Evolutionary conservation across 2,329 filamentous ascomycete genomes (phyloP).

Genomic region (Pleomassaria siparia): DNA sequence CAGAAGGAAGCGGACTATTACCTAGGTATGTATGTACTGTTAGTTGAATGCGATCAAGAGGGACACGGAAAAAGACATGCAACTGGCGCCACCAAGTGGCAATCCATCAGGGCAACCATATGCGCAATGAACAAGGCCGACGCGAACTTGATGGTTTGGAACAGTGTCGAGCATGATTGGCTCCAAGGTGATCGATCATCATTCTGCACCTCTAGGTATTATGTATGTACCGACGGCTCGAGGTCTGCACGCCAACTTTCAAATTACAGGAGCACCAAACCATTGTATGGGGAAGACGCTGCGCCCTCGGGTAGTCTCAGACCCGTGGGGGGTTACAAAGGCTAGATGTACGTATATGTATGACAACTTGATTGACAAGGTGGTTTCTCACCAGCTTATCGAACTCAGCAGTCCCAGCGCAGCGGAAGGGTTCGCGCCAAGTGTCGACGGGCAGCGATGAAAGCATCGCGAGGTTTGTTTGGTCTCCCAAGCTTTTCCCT

Average conservation of each 20-base stretch:
- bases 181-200: conserved; percentile 14
- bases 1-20: too few species aligned
- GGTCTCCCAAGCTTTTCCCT: conserved; percentile 2
- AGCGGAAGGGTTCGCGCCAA: conserved; percentile 37
- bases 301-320: conserved; percentile 3
- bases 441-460: conserved; percentile 22
- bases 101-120: conserved; percentile 16
- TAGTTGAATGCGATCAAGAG: too few species aligned
- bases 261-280: conserved; percentile 13
- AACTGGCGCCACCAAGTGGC: too few species aligned
- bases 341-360: too few species aligned
- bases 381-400: conserved; percentile 39
- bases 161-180: conserved; percentile 19
- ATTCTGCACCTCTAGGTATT: conserved; percentile 1
- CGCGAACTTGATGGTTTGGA: conserved; percentile 6
- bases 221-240: conserved; percentile 2
- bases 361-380: conserved; percentile 34
- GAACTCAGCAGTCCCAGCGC: conserved; percentile 23
- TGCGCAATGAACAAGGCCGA: conserved; percentile 7
- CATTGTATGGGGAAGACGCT: neutral
- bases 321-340: conserved; percentile 16
- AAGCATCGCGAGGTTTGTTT: conserved; percentile 12
- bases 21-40: too few species aligned
- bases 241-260: conserved; percentile 7
- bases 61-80: too few species aligned